Base-by-base conservation (phyloP, 164 flowering plant species). In the Nymphaea colorata region DNA sequence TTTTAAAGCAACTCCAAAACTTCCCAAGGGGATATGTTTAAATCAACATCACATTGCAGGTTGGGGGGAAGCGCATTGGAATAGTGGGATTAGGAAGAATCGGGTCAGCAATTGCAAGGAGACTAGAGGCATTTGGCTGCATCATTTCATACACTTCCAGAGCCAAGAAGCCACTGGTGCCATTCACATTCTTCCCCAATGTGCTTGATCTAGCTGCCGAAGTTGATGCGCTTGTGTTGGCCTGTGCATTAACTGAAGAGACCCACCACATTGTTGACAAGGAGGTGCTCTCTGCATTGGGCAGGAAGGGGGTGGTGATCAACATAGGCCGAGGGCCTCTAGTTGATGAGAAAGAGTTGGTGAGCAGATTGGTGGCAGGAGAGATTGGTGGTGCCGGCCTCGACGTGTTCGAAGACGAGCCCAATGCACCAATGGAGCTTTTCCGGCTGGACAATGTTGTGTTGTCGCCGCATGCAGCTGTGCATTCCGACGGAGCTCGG, bases 321-420 rank as follows among this genome's bases (percentile, higher is more conserved):
- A 88, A 87, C 47, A 68, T 88, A 8, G 91, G 83, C 0, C 88
- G 95, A 2, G 97, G 97, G 14, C 77, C 83, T 11, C 74, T 88
- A 3, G 71, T 88, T n/a, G 85, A 91, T 67, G 93, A 91, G 75
- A 76, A 82, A 71, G 91, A 83, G 72, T 44, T 88, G 72, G 85
- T 91, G 65, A 64, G 62, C 59, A 80, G 78, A 69, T 76, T 91
- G 75, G 77, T 78, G 70, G 59, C 75, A 44, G 86, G 86, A 57
- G 83, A 82, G 71, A 79, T 91, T 59, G 82, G 77, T 5, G 97
- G 91, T 63, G 93, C 93, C 61, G 97, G 91, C 12, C 69, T 91
- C 64, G 97, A 91, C 70, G 95, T 87, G 78, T 88, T 84, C 70
- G 95, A 87, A 73, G 67, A 84, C 62, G 94, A 88, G 73, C 97